phyloP scores from a whole-genome alignment of 805 yeast genomes.

The Candida ipomoeae region DNA sequence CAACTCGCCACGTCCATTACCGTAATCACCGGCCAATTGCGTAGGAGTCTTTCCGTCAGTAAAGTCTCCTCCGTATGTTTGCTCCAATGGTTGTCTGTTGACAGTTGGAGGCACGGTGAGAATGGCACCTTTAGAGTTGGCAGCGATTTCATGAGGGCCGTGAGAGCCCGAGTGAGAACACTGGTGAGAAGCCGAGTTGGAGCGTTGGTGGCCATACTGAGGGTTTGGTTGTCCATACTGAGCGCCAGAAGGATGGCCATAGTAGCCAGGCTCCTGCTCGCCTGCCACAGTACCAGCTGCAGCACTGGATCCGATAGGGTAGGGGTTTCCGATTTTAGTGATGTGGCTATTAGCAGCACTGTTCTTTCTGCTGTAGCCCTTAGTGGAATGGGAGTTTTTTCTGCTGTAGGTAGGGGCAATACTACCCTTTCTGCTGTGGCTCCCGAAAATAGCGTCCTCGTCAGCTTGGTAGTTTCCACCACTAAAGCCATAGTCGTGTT shows the following conservation, averaged over 20 bases:
- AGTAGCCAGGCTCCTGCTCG: neutral
- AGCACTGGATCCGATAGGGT: constrained; percentile 7
- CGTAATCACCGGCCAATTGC: constrained; percentile 15
- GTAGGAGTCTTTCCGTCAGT: constrained; percentile 31
- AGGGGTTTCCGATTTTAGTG: neutral
- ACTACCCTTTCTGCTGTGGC: neutral
- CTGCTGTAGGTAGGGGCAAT: neutral
- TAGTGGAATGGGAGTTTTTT: neutral
- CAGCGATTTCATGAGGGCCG: constrained; percentile 5
- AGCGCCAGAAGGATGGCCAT: neutral
- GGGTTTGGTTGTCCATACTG: too few relatives aligned
- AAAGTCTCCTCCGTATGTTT: constrained; percentile 30
- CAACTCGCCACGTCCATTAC: neutral
- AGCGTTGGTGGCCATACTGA: neutral
- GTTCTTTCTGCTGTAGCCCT: neutral
- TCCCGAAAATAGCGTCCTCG: constrained; percentile 1
- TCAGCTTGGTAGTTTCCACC: neutral
- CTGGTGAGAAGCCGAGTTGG: neutral
- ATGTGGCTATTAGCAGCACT: neutral
- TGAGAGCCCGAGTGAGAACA: constrained; percentile 1
- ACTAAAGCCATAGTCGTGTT: constrained; percentile 4
- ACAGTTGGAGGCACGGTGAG: constrained; percentile 29
- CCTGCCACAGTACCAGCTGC: constrained; percentile 13
- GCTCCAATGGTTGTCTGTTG: constrained; percentile 26
- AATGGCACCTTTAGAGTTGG: constrained; percentile 23